Base-by-base conservation (phyloP, 2,329 filamentous ascomycete genomes). In the Gremmenia infestans region DNA sequence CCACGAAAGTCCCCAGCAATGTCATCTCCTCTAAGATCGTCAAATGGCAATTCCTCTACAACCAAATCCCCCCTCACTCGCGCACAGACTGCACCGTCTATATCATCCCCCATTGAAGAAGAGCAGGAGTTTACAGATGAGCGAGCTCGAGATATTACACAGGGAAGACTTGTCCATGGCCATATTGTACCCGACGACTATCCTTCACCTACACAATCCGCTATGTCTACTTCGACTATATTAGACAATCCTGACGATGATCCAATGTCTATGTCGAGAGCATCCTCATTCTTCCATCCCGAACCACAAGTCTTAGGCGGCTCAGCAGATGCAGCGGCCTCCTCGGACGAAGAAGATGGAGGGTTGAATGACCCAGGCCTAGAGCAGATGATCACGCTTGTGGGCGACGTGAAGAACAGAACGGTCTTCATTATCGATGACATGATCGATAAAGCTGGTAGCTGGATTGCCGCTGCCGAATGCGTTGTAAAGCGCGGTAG, bases 401-500 rank as follows among this genome's bases (percentile, higher is more conserved):
- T 99, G 14, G 94, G 94, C 58, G 90, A 97, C 67, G 94, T 99
- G 58, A 88, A 86, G 68, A 85, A 90, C 69, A 85, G 90, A 56
- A 87, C 90, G 0, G 94, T 97, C 53, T 88, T 99, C 70, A 91
- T 99, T 59, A 89, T 99, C 50, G 94, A 99, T 71, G 94, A 99
- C 71, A 97, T 99, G 89, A 97, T 99, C 68, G 94, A 99, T 75
- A 97, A 96, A 76, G 86, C 91, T 9, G 90, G 88, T 14, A 96
- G 91, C 6, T 99, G 94, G 94, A 95, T 99, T 64, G 93, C 93
- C 5, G 94, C 94, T 6, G 94, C 94, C 12, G 94, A 99, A 77
- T 96, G 92, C 1, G 93, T 96, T 2, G 89, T 96, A 52, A 97
- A 97, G 78, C 85, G 88, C 61, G 95, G 94, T 62, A 83, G 85